Conservation (phyloP, 257 asterid species). For the Salvia rosmarinus region DNA sequence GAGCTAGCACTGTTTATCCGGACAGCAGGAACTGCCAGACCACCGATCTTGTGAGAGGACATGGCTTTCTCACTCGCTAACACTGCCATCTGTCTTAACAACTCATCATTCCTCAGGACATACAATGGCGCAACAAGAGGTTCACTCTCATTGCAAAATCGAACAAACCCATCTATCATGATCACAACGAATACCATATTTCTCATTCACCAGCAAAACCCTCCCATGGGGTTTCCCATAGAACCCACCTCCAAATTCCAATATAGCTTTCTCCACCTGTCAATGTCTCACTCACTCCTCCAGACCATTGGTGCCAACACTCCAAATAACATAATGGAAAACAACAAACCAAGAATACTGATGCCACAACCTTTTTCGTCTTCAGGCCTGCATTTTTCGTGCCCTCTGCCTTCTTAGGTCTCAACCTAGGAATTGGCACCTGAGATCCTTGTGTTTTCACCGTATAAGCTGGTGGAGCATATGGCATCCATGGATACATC, state of each 20-base stretch:
- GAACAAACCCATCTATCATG: constrained; percentile 42
- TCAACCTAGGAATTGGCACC: constrained; percentile 85
- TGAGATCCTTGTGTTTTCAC: constrained; percentile 82
- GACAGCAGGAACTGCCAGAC: constrained; percentile 51
- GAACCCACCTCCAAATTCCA: constrained; percentile 44
- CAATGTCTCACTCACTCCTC: constrained; percentile 59
- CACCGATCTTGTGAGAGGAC: constrained; percentile 46
- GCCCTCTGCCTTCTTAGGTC: constrained; percentile 60
- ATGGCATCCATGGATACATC: constrained; percentile 88
- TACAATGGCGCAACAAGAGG: constrained; percentile 65
- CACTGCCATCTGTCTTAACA: constrained; percentile 72
- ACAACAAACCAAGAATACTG: constrained; percentile 78
- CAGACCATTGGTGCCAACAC: constrained; percentile 73
- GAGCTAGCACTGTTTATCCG: constrained; percentile 49
- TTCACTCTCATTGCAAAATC: constrained; percentile 48
- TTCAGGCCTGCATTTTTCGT: constrained; percentile 65
- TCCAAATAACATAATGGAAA: constrained; percentile 70
- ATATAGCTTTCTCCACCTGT: constrained; percentile 44
- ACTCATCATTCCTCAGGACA: constrained; percentile 70
- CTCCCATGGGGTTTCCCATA: constrained; percentile 56
- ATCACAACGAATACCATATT: constrained; percentile 32
- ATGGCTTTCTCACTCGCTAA: constrained; percentile 69
- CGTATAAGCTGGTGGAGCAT: constrained; percentile 65
- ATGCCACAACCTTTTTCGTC: constrained; percentile 77
- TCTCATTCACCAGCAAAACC: constrained; percentile 60